Base-by-base conservation (phyloP, 331 rosid genomes). In the Spiraea crenata region DNA sequence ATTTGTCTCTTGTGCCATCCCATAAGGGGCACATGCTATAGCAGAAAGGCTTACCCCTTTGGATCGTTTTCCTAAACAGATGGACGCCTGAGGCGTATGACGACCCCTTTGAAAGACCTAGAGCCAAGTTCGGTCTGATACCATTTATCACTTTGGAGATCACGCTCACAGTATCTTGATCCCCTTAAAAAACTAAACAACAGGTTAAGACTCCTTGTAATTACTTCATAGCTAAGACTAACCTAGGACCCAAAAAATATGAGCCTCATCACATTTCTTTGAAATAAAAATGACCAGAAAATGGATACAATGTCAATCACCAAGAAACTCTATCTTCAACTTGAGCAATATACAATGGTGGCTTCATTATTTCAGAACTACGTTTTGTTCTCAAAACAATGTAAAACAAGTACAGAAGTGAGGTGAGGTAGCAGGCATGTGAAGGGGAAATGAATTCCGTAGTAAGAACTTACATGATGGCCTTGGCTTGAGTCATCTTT, bases 381-480 rank as follows among this genome's bases (percentile, higher is more conserved):
- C 37, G 65, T 42, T 67, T 60, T 63, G 38, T 51, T 46, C 60
- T 41, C 37, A 38, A 67, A 38, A 67, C 17, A 67, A 16, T 50
- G n/a, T 16, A 72, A 46, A 35, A 44, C 67, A 20, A 15, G 47
- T 4, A 45, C 47, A 15, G 73, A 49, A 58, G 42, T 38, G 47
- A 51, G 39, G 46, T 40, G 44, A 67, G 48, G 37, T 62, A 52
- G 38, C 19, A 63, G 70, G 71, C 37, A 57, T 50, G 57, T 41
- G 68, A 73, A 56, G n/a, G 64, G 19, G 71, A 64, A 56, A 37
- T 55, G 66, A 70, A 44, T 44, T 67, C 63, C 57, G 64, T 38
- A 13, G 60, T 59, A 47, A 59, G 74, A 67, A 67, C 93, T 87
- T 88, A 87, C 97, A 63, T 57, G 38, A 60, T 75, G 65, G 45